These are phyloP conservation scores for Aspergillus sp. DNA, from an alignment of 2,329 filamentous ascomycete species.

Conservation along the genomic window DNA sequence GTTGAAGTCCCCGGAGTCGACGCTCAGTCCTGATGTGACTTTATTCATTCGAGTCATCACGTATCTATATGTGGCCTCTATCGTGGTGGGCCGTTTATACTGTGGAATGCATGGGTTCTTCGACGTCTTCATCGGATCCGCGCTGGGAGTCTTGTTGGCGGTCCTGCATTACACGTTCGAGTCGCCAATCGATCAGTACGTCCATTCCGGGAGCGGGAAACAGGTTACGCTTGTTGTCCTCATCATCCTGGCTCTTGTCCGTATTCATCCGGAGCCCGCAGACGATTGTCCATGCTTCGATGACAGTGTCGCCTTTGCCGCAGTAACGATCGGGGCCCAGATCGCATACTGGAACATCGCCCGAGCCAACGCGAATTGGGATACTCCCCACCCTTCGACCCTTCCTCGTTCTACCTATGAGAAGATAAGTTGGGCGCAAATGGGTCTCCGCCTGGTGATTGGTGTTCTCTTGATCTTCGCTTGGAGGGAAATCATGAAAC, in stretches of 20 bases:
- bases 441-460: constrained; percentile 70
- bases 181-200: constrained; percentile 68
- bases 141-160: constrained; percentile 71
- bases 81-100: constrained; percentile 88
- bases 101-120: constrained; percentile 99
- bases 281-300: constrained; percentile 98
- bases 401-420: constrained; percentile 66
- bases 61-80: constrained; percentile 86
- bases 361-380: constrained; percentile 58
- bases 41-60: constrained; percentile 68
- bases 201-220: constrained; percentile 68
- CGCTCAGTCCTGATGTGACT: constrained; percentile 63
- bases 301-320: constrained; percentile 91
- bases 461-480: constrained; percentile 84
- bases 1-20: constrained; percentile 68
- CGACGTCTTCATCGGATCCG: constrained; percentile 81
- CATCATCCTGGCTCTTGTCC: constrained; percentile 74
- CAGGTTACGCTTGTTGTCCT: constrained; percentile 68
- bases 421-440: constrained; percentile 67
- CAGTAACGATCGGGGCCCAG: constrained; percentile 84
- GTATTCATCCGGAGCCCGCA: constrained; percentile 91
- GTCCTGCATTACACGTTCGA: constrained; percentile 60
- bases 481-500: constrained; percentile 91
- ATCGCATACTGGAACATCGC: constrained; percentile 83
- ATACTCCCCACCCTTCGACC: constrained; percentile 60